Base-by-base conservation (phyloP, 106 monocot genomes). In the Dendrobium chrysotoxum region DNA sequence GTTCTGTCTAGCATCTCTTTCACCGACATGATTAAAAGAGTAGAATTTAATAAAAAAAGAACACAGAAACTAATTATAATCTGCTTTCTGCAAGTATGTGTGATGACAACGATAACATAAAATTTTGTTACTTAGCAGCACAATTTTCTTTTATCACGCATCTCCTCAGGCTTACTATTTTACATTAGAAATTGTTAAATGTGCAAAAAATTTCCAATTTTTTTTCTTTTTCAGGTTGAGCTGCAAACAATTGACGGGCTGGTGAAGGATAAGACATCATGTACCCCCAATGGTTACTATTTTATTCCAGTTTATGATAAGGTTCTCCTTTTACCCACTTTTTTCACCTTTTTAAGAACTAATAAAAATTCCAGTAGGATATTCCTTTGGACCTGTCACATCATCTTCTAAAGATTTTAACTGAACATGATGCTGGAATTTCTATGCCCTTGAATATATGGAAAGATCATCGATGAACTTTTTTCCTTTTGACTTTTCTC, bases 281-380 rank as follows among this genome's bases (percentile, higher is more conserved):
- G 98, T 87, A 95, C 98, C 67, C 98, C 98, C 70, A 98, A 98
- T 90, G 98, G 98, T 40, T 98, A 98, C 82, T 98, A 98, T 70
- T 98, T 98, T 74, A 95, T 98, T 39, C 98, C 98, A 53, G 98
- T 95, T 53, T 98, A 98, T 83, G 94, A 92, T 75, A 95, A 98
- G 96, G 96, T 96, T 13, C 4, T 79, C 7, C 5, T 85, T 28
- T 54, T 53, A 1, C n/a, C 31, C 7, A 5, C 17, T 30, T 23
- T 53, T 76, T 66, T 6, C 25, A 41, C 4, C 41, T 74, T 42
- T 74, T 74, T 42, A 40, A 40, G 41, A 74, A 70, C 17, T 70
- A 28, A 67, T 12, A 70, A 70, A 70, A 8, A 70, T 70, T 65
- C 9, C 2, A 74, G 40, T 42, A 40, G 5, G 40, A 28, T 25